A percentile compares a stretch with the other conserved stretches of the same genome.
Evolutionary conservation across 2,329 filamentous ascomycete genomes (phyloP).

Genomic region (Aspergillus transmontanensis): DNA sequence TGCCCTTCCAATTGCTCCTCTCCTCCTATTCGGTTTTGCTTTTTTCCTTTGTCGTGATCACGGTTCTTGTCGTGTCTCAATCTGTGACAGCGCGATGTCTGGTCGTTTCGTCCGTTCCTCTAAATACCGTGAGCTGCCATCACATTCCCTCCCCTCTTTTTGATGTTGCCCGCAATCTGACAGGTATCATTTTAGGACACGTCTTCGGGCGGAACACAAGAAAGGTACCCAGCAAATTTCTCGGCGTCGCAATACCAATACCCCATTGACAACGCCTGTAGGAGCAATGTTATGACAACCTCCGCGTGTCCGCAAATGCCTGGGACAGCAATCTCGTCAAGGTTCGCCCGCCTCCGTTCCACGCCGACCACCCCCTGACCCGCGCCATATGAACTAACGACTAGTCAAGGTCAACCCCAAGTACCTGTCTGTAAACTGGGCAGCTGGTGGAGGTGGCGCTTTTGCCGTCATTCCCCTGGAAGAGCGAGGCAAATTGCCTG

Average conservation of each 20-base stretch:
- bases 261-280: slow-evolving; percentile 30
- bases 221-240: slow-evolving; percentile 58
- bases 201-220: slow-evolving; percentile 94
- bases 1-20: slow-evolving; percentile 6
- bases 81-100: slow-evolving; percentile 54
- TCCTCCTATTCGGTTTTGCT: slow-evolving; percentile 10
- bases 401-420: slow-evolving; percentile 79
- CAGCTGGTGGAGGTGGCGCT: slow-evolving; percentile 90
- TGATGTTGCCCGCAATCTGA: slow-evolving; percentile 30
- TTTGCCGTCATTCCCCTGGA: slow-evolving; percentile 92
- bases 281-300: slow-evolving; percentile 98
- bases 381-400: slow-evolving; percentile 22
- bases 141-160: slow-evolving; percentile 11
- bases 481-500: slow-evolving; percentile 87
- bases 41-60: slow-evolving; percentile 13
- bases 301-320: slow-evolving; percentile 95
- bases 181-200: slow-evolving; percentile 67
- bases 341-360: slow-evolving; percentile 56
- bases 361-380: slow-evolving; percentile 2
- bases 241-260: neutral
- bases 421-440: slow-evolving; percentile 98
- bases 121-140: slow-evolving; percentile 65
- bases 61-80: neutral
- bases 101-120: slow-evolving; percentile 73
- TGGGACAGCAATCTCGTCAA: slow-evolving; percentile 99